A percentile compares a stretch with the other conserved stretches of the same genome.
phyloP scores from a whole-genome alignment of 306 rosid species.

The Castanospermum australe region DNA sequence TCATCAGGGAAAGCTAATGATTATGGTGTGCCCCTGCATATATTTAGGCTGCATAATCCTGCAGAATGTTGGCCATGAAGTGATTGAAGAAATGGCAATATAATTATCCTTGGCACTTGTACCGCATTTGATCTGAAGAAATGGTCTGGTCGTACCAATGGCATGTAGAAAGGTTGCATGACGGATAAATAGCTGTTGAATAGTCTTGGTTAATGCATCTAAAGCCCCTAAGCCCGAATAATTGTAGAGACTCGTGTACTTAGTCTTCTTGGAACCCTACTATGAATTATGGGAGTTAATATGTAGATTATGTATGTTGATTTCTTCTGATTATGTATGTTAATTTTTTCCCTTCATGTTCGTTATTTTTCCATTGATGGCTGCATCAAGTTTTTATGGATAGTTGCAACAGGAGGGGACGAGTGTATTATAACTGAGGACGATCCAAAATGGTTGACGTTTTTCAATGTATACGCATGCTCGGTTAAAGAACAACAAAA shows the following conservation, averaged over 20 bases:
- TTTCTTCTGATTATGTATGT: background rate
- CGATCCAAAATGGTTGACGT: no score
- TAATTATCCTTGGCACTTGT: background rate
- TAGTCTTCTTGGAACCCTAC: background rate
- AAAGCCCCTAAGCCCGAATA: background rate
- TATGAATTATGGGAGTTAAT: background rate
- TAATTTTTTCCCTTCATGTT: background rate
- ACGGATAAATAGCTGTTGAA: background rate
- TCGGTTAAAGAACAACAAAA: no score
- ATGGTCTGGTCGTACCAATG: background rate
- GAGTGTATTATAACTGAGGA: no score
- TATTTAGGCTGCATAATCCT: background rate
- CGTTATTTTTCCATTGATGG: background rate
- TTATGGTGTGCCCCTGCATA: background rate
- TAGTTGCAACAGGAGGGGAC: background rate
- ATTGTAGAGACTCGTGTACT: slow-evolving; percentile 3
- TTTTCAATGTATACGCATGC: no score
- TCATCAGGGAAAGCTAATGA: background rate
- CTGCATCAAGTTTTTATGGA: background rate
- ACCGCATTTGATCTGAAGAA: background rate
- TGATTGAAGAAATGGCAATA: background rate
- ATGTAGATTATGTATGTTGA: slow-evolving; percentile 13
- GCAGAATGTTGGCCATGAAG: background rate
- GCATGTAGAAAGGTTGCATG: slow-evolving; percentile 5
- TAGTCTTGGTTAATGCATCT: background rate